Evolutionary conservation across 345 rosid genomes (phyloP), one percentile per base, ranked within the genome.

Genomic region (Firmiana major): DNA sequence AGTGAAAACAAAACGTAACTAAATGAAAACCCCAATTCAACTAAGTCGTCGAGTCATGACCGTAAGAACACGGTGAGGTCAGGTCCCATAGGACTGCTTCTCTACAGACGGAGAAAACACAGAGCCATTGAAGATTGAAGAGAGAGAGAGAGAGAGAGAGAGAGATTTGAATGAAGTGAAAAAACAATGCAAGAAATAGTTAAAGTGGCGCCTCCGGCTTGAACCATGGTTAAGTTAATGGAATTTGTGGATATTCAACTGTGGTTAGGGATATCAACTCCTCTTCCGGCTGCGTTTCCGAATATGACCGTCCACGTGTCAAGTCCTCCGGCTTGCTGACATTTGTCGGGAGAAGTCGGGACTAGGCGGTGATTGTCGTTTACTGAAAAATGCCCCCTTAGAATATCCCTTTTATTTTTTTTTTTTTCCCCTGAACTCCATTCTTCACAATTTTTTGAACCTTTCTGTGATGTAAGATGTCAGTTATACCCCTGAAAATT

Each of bases 361-460:
- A 79, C 91, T 79, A 66, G 85, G 87, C 87, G 88, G 90, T 89
- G 88, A 85, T 80, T 86, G 93, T 88, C 92, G 81, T 82, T 75
- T 83, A 77, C 76, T 40, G n/a, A 24, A 72, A 73, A 80, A 58
- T 58, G 10, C 38, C 15, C 34, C 34, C 3, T 24, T n/a, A 16
- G 42, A 70, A 76, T 75, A 68, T 75, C 4, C 9, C 40, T n/a
- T 42, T 45, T 12, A 5, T 2, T 2, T 28, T 48, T n/a, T 42
- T 45, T 12, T 15, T 2, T 2, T 28, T 31, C 3, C 3, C 16
- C 12, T 4, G 1, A 54, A 54, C 60, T n/a, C 51, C 38, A 42
- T 28, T 9, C 24, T 16, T 19, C 49, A 17, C 79, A 73, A 63
- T 9, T 69, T 75, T 69, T 67, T 63, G 73, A 15, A 53, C 48